Evolutionary conservation across 176 grass and related monocot species (phyloP).

Genomic region (Areca catechu): DNA sequence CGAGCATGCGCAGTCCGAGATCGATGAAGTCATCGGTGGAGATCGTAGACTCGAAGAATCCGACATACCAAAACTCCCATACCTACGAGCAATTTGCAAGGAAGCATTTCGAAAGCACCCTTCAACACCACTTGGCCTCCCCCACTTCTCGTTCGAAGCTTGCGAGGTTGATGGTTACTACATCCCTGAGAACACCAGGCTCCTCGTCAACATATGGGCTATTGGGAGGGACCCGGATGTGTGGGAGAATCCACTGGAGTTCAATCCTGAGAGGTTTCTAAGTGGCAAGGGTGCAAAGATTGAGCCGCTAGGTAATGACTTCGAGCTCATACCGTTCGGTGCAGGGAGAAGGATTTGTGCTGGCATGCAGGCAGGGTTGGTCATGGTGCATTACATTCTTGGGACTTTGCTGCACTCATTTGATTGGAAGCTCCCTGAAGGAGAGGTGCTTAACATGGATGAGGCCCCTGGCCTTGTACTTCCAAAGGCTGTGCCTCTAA

Average conservation of each 20-base stretch:
- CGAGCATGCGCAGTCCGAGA: slow-evolving; percentile 9
- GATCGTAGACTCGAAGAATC: slow-evolving; percentile 19
- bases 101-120: slow-evolving; percentile 33
- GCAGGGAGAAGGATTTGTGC: slow-evolving; percentile 7
- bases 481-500: neutral
- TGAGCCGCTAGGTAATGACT: neutral
- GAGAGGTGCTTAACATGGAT: neutral
- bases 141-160: slow-evolving; percentile 7
- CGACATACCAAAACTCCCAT: slow-evolving; percentile 18
- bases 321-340: slow-evolving; percentile 17
- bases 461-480: neutral
- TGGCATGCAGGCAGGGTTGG: neutral
- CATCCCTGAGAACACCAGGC: slow-evolving; percentile 17
- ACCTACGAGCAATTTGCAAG: slow-evolving; percentile 26
- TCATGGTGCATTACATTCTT: slow-evolving; percentile 5
- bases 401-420: neutral
- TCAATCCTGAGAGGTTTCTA: slow-evolving; percentile 14
- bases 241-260: slow-evolving; percentile 25
- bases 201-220: slow-evolving; percentile 33
- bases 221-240: slow-evolving; percentile 18
- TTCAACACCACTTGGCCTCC: slow-evolving; percentile 23
- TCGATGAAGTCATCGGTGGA: slow-evolving; percentile 19
- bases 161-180: slow-evolving; percentile 21
- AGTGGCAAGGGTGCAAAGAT: neutral
- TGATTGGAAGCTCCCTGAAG: neutral